These are phyloP conservation scores for Gloeopeniophorella convolvens DNA, from an alignment of 768 basidiomycete species.

Conservation along the genomic window DNA sequence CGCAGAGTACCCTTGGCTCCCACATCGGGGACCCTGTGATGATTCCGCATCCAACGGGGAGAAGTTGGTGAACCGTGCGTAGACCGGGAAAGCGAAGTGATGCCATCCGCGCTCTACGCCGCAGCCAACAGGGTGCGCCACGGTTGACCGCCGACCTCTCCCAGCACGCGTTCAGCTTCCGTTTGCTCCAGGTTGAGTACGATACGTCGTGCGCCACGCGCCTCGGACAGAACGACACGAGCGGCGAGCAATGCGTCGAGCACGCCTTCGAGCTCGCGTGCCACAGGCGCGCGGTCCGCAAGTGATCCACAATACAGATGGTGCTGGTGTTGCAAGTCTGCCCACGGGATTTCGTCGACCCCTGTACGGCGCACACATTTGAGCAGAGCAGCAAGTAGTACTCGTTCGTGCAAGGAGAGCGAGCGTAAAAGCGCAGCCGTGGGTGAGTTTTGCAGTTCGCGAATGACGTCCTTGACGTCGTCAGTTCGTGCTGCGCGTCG, in stretches of 20 bases:
- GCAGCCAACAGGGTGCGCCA: conserved; percentile 53
- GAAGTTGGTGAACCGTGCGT: too few species aligned
- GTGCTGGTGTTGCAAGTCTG: conserved; percentile 76
- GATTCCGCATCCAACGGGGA: too few species aligned
- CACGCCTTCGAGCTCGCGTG: conserved; percentile 59
- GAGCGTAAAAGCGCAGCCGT: conserved; percentile 77
- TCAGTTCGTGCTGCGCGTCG: conserved; percentile 51
- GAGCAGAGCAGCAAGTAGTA: conserved; percentile 79
- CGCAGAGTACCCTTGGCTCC: too few species aligned
- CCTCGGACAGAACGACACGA: conserved; percentile 70
- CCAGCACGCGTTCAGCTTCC: conserved; percentile 81
- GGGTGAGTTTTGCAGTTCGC: conserved; percentile 86
- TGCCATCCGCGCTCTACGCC: too few species aligned
- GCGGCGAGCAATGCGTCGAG: conserved; percentile 73
- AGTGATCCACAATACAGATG: conserved; percentile 61
- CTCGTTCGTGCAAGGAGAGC: conserved; percentile 80
- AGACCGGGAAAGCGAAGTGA: too few species aligned
- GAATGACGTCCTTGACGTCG: conserved; percentile 75
- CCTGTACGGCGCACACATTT: conserved; percentile 80
- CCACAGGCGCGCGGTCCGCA: conserved; percentile 48
- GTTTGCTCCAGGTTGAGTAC: conserved; percentile 77
- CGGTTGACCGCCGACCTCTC: conserved; percentile 63
- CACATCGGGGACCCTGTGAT: too few species aligned
- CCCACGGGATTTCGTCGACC: conserved; percentile 83
- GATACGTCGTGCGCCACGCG: conserved; percentile 59